A percentile compares a stretch with the other conserved stretches of the same genome.
These are phyloP conservation scores for Pyrus hybrid DNA, from an alignment of 331 rosid species.

Conservation along the genomic window DNA sequence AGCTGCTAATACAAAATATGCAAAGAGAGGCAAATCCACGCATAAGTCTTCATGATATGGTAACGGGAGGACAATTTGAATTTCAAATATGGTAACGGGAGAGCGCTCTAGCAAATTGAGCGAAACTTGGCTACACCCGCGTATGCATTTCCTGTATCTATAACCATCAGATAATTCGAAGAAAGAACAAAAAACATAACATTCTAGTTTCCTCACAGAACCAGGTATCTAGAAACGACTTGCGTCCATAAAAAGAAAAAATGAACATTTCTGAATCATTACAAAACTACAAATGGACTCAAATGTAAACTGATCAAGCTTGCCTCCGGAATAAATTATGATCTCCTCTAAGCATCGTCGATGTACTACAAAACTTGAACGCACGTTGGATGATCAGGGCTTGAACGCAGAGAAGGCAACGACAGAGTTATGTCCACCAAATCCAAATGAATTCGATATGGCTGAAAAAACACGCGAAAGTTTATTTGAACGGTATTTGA, in stretches of 20 bases:
- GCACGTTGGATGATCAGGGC: conserved; percentile 48
- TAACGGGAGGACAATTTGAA: no score
- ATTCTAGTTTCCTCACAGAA: not conserved
- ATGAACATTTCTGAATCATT: conserved; percentile 10
- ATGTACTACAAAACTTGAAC: conserved; percentile 28
- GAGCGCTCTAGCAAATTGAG: no score
- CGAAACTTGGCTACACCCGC: no score
- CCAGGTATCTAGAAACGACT: conserved; percentile 1
- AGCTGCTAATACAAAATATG: no score
- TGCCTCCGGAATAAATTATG: conserved; percentile 34
- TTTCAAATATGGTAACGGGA: no score
- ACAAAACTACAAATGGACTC: conserved; percentile 21
- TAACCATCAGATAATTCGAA: not conserved
- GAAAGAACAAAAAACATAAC: not conserved
- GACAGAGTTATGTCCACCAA: conserved; percentile 97
- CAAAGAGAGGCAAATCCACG: no score
- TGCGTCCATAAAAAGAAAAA: conserved; percentile 1
- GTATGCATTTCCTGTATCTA: no score
- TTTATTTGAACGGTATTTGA: not conserved
- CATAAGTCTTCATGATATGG: no score
- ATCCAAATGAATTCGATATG: conserved; percentile 92
- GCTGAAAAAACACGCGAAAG: conserved; percentile 34
- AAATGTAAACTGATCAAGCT: conserved; percentile 6
- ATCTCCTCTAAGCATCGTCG: conserved; percentile 32
- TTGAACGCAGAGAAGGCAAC: conserved; percentile 84